Evolutionary conservation across 495 filamentous ascomycete genomes (phyloP).

Genomic region (Terfezia boudieri): DNA sequence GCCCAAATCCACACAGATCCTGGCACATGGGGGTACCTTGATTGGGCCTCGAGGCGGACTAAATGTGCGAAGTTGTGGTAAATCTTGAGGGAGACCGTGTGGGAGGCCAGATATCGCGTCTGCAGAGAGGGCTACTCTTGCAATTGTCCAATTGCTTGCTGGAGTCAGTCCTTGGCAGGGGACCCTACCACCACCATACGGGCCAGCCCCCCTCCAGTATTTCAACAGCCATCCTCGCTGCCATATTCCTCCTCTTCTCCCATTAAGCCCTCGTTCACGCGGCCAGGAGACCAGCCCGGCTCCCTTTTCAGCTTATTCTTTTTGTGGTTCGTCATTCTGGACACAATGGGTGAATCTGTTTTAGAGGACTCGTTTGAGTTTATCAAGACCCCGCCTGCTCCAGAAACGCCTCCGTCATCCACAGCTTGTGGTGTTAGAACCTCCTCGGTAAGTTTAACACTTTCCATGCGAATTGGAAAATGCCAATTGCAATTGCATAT

Average conservation of each 20-base stretch:
- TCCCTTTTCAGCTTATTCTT: conserved; percentile 3
- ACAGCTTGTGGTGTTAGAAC: conserved; percentile 52
- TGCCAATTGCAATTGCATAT: not conserved
- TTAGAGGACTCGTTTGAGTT: conserved; percentile 40
- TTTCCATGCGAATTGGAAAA: not conserved
- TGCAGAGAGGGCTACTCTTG: too few relatives aligned
- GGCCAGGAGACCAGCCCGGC: not conserved
- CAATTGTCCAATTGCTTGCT: too few relatives aligned
- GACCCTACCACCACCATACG: too few relatives aligned
- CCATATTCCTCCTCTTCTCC: not conserved
- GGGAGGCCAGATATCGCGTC: too few relatives aligned
- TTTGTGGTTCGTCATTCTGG: conserved; percentile 1
- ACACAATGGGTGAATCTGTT: conserved; percentile 28
- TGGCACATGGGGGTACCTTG: too few relatives aligned
- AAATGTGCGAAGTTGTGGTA: too few relatives aligned
- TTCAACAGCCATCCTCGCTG: not conserved
- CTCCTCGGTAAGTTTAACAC: conserved; percentile 35
- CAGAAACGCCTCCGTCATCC: conserved; percentile 29
- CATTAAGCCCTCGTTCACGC: not conserved
- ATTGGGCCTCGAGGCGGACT: too few relatives aligned
- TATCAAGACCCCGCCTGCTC: conserved; percentile 50
- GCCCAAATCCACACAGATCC: too few relatives aligned
- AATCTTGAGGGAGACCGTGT: too few relatives aligned
- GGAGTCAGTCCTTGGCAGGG: too few relatives aligned
- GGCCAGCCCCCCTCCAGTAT: not conserved